These are phyloP conservation scores for Phaeosphaeria sp. DNA, from an alignment of 2,329 filamentous ascomycete genomes.

Conservation along the genomic window DNA sequence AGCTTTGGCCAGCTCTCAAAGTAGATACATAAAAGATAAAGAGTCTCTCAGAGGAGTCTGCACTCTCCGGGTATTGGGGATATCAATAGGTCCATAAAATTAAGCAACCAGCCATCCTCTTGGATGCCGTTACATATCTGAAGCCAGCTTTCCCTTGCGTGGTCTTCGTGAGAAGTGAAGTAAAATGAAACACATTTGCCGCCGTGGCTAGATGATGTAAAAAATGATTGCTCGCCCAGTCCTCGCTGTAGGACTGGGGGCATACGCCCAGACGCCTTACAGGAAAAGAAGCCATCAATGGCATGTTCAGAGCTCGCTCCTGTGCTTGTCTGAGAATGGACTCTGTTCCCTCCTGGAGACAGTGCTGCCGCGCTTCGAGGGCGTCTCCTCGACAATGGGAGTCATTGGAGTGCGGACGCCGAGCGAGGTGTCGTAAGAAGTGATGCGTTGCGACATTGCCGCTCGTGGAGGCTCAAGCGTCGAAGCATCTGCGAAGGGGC, in stretches of 20 bases:
- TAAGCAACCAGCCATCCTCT: background rate
- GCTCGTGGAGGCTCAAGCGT: slow-evolving; percentile 31
- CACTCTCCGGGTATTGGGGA: background rate
- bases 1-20: background rate
- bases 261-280: slow-evolving; percentile 1
- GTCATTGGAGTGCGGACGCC: slow-evolving; percentile 46
- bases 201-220: slow-evolving; percentile 1
- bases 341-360: slow-evolving; percentile 39
- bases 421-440: slow-evolving; percentile 36
- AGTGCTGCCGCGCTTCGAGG: slow-evolving; percentile 44
- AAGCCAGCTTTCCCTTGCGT: background rate
- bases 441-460: slow-evolving; percentile 36
- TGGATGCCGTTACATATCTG: background rate
- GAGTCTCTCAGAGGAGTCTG: background rate
- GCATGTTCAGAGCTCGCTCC: slow-evolving; percentile 29
- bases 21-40: slow-evolving; percentile 3
- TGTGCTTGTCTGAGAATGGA: slow-evolving; percentile 44
- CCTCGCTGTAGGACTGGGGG: slow-evolving; percentile 1
- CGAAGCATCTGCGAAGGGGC: slow-evolving; percentile 44
- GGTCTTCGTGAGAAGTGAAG: background rate
- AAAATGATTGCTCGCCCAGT: background rate
- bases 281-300: background rate
- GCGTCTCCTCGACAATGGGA: slow-evolving; percentile 56
- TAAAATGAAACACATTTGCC: background rate
- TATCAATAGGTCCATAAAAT: background rate